phyloP scores from a whole-genome alignment of 495 filamentous ascomycete genomes.

The Penicillium atrosanguineum region DNA sequence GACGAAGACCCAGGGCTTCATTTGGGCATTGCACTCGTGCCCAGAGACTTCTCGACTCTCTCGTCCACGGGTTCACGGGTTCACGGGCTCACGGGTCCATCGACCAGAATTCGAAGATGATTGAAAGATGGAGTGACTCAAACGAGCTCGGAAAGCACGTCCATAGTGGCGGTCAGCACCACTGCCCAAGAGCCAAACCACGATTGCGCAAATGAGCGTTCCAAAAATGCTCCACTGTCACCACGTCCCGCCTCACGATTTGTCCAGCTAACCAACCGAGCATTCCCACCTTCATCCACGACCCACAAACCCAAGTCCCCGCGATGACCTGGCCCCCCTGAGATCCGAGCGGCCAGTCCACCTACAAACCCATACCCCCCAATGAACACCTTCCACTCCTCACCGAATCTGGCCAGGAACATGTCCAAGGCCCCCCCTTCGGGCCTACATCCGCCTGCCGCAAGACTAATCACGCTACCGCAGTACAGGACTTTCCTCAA shows the following conservation, averaged over 20 bases:
- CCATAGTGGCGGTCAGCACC: conserved; percentile 23
- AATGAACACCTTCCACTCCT: conserved; percentile 10
- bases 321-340: conserved; percentile 40
- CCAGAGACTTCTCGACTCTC: neutral
- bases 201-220: neutral
- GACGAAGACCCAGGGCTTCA: conserved; percentile 2
- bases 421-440: conserved; percentile 1
- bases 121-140: neutral
- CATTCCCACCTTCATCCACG: conserved; percentile 9
- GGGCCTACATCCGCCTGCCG: neutral
- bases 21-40: conserved; percentile 1
- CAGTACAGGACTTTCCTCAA: neutral
- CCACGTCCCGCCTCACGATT: conserved; percentile 4
- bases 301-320: conserved; percentile 21
- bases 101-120: neutral
- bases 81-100: too few relatives aligned
- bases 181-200: neutral
- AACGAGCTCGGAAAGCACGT: neutral
- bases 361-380: neutral
- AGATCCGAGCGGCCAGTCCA: conserved; percentile 3
- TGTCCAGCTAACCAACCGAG: neutral
- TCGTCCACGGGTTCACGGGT: neutral
- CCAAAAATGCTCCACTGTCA: neutral
- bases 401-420: conserved; percentile 24
- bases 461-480: neutral